These are phyloP conservation scores for Exsudoporus frostii DNA, from an alignment of 768 basidiomycete species.

Conservation along the genomic window DNA sequence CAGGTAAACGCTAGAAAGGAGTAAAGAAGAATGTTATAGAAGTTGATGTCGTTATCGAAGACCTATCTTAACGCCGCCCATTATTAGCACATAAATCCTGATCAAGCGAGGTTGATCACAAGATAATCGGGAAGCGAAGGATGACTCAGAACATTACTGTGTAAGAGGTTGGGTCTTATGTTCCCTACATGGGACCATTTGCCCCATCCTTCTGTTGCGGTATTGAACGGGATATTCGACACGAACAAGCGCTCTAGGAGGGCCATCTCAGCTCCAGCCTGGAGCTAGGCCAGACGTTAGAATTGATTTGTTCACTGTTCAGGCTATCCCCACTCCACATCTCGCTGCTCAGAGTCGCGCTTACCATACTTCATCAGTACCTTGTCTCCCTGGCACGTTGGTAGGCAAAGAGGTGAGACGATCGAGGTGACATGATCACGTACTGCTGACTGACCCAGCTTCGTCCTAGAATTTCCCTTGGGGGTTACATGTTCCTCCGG, in stretches of 20 bases:
- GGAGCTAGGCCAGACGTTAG: not conserved
- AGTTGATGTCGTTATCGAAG: slow-evolving; percentile 92
- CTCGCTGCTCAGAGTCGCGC: not conserved
- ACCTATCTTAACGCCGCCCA: slow-evolving; percentile 91
- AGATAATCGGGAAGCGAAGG: slow-evolving; percentile 57
- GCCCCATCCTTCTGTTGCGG: not conserved
- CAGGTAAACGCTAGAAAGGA: not conserved
- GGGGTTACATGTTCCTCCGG: not conserved
- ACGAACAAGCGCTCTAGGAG: not conserved
- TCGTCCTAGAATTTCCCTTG: not conserved
- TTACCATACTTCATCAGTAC: not conserved
- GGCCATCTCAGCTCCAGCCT: slow-evolving; percentile 1
- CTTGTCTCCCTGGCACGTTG: not conserved
- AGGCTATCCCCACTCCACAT: slow-evolving; percentile 1
- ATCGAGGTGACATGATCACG: slow-evolving; percentile 6
- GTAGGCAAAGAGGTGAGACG: not conserved
- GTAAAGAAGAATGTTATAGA: slow-evolving; percentile 52
- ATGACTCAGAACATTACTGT: not conserved
- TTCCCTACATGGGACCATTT: not conserved
- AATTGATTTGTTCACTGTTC: not conserved
- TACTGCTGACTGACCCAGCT: not conserved
- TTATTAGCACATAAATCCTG: slow-evolving; percentile 82
- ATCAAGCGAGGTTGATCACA: slow-evolving; percentile 97
- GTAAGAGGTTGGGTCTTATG: not conserved
- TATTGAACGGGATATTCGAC: not conserved